Evolutionary conservation across 2,329 filamentous ascomycete genomes (phyloP), one percentile per base, ranked within the genome.

Genomic region (Cladosporium sp.): DNA sequence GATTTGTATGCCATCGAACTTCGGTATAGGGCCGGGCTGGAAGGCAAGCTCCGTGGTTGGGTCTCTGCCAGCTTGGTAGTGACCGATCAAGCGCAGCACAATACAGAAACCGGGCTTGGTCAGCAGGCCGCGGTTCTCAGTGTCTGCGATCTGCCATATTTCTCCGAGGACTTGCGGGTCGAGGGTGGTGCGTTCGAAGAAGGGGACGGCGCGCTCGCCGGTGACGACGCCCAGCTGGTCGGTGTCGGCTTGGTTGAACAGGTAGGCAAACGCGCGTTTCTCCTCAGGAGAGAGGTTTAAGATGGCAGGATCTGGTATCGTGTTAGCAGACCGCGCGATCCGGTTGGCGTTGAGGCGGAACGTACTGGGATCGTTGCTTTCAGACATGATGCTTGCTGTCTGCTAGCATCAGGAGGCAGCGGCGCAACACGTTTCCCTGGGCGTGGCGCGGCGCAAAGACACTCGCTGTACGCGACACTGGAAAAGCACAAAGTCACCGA

Each of bases 101-200:
- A 95, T 82, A 56, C 91, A 89, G 73, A 98, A 98, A 68, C 92
- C 93, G 40, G 90, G 83, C 16, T 90, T 90, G 33, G 91, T 96
- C 61, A 98, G 77, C 61, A 97, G 87, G 49, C 93, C 93, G 59
- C 91, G 84, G 75, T 98, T 98, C 75, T 97, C 92, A 60, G 83
- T 90, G 74, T 98, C 93, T 61, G 93, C 92, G 69, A 98, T 93
- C 74, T 97, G 92, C 93, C 93, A 98, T 79, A 98, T 97, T 87
- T 95, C 85, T 71, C 92, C 93, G 55, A 98, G 79, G 45, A 93
- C 79, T 57, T 88, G 84, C 50, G 91, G 89, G 56, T 92, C 84
- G 45, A 98, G 78, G 61, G 87, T 85, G 43, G 93, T 97, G 77
- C 93, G 93, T 72, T 97, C 91, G 68, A 98, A 98, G 77, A 98